Percentiles rank a stretch among this genome's conserved stretches.
Evolutionary conservation across 768 basidiomycete species (phyloP).

Genomic region (Tulasnella sp.): DNA sequence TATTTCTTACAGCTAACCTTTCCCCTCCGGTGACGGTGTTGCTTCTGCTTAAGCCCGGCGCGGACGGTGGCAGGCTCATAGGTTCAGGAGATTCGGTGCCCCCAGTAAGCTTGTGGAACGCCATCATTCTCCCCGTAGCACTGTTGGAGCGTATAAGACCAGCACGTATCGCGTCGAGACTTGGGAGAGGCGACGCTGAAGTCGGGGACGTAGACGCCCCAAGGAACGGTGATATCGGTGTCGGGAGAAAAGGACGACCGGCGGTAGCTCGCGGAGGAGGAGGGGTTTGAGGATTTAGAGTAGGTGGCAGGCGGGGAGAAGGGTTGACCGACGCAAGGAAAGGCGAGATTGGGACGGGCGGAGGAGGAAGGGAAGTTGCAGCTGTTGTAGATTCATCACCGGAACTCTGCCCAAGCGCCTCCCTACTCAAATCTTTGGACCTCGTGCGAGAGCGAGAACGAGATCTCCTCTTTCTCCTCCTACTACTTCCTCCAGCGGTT

Average conservation of each 20-base stretch:
- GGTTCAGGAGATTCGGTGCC: constrained; percentile 42
- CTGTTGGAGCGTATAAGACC: constrained; percentile 79
- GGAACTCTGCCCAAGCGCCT: not conserved
- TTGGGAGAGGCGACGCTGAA: constrained; percentile 9
- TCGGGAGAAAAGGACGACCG: constrained; percentile 27
- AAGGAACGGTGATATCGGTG: constrained; percentile 42
- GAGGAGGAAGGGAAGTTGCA: not conserved
- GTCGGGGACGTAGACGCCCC: constrained; percentile 28
- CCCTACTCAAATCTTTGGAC: constrained; percentile 2
- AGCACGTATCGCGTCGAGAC: constrained; percentile 40
- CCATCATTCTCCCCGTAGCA: constrained; percentile 63
- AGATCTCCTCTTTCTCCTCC: not conserved
- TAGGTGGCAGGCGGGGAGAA: constrained; percentile 3
- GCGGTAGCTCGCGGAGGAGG: constrained; percentile 16
- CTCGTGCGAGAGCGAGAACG: constrained; percentile 9
- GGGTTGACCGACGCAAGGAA: constrained; percentile 11
- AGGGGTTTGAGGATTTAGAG: not conserved
- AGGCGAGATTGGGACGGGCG: constrained; percentile 2
- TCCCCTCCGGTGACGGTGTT: constrained; percentile 73
- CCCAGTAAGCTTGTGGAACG: constrained; percentile 78
- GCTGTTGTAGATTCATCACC: constrained; percentile 5
- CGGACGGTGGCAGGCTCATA: constrained; percentile 32
- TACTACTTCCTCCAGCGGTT: not conserved
- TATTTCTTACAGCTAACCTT: constrained; percentile 37
- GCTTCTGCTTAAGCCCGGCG: constrained; percentile 43